These are phyloP conservation scores for Kurtzmaniella quercitrusa DNA, from an alignment of 1,139 yeast species.

Conservation along the genomic window DNA sequence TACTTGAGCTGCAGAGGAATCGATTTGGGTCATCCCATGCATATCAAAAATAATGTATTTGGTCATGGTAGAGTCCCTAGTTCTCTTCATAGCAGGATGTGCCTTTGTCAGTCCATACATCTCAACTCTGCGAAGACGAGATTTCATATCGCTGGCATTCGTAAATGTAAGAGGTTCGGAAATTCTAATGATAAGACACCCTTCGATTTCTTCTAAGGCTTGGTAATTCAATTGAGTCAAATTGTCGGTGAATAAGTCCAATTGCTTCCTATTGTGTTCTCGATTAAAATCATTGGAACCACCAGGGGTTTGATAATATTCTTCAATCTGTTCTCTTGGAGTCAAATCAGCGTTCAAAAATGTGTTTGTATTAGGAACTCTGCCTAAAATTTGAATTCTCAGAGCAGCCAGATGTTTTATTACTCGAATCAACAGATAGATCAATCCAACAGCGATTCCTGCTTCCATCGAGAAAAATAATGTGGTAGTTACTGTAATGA, in stretches of 20 bases:
- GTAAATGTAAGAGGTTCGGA: constrained; percentile 95
- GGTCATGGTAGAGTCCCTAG: constrained; percentile 51
- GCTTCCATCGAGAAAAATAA: constrained; percentile 81
- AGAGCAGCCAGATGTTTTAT: constrained; percentile 83
- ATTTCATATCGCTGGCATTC: constrained; percentile 77
- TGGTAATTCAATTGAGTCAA: constrained; percentile 34
- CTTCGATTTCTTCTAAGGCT: constrained; percentile 70
- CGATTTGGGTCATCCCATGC: constrained; percentile 82
- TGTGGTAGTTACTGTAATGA: constrained; percentile 68
- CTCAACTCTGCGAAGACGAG: constrained; percentile 74
- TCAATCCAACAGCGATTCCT: constrained; percentile 83
- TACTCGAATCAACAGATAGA: constrained; percentile 74
- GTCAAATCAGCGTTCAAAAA: constrained; percentile 69
- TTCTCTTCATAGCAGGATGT: constrained; percentile 75
- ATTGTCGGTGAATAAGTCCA: constrained; percentile 32
- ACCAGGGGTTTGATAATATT: background rate
- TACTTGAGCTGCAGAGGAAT: constrained; percentile 83
- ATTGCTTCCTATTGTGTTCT: constrained; percentile 12
- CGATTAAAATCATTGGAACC: background rate
- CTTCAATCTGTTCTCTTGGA: background rate
- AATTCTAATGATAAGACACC: constrained; percentile 78
- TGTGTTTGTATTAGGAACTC: constrained; percentile 71
- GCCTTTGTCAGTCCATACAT: constrained; percentile 77
- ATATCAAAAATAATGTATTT: constrained; percentile 74
- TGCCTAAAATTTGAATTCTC: constrained; percentile 82